These are phyloP conservation scores for Boletus sensibilis DNA, from an alignment of 768 basidiomycete genomes.

Conservation along the genomic window DNA sequence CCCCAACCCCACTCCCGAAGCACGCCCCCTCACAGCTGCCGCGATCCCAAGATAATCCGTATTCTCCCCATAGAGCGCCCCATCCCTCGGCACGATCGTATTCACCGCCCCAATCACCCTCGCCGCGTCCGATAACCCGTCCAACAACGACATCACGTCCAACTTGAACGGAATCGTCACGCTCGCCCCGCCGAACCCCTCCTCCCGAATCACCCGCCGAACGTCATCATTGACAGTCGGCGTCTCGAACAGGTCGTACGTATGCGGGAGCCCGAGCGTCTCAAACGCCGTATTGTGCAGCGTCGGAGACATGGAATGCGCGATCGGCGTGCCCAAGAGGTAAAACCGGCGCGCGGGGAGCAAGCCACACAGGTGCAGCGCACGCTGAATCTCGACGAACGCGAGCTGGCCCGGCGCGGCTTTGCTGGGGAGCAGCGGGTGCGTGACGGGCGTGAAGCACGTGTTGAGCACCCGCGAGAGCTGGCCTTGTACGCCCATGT, in stretches of 20 bases:
- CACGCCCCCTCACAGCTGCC: conserved; percentile 46
- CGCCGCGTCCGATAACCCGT: conserved; percentile 77
- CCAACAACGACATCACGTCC: conserved; percentile 81
- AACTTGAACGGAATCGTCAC: conserved; percentile 97
- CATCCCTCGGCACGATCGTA: conserved; percentile 61
- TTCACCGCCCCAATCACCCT: conserved; percentile 92
- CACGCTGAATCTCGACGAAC: conserved; percentile 81
- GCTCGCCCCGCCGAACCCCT: conserved; percentile 90
- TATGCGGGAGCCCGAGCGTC: conserved; percentile 78
- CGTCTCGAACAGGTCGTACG: conserved; percentile 79
- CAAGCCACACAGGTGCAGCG: conserved; percentile 76
- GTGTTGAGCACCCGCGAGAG: conserved; percentile 85
- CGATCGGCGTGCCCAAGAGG: conserved; percentile 88
- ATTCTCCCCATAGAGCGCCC: conserved; percentile 83
- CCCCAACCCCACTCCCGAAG: conserved; percentile 31
- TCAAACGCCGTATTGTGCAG: conserved; percentile 90
- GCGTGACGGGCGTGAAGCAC: conserved; percentile 88
- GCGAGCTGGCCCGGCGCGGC: conserved; percentile 95
- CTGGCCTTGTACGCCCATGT: conserved; percentile 89
- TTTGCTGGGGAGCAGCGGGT: conserved; percentile 77
- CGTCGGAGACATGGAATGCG: conserved; percentile 87
- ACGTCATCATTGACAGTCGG: conserved; percentile 62
- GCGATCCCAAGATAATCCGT: conserved; percentile 94
- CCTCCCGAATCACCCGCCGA: conserved; percentile 55
- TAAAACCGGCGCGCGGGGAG: conserved; percentile 74